These are phyloP conservation scores for Pleoardoris graminearum DNA, from an alignment of 2,329 filamentous ascomycete species.

Conservation along the genomic window DNA sequence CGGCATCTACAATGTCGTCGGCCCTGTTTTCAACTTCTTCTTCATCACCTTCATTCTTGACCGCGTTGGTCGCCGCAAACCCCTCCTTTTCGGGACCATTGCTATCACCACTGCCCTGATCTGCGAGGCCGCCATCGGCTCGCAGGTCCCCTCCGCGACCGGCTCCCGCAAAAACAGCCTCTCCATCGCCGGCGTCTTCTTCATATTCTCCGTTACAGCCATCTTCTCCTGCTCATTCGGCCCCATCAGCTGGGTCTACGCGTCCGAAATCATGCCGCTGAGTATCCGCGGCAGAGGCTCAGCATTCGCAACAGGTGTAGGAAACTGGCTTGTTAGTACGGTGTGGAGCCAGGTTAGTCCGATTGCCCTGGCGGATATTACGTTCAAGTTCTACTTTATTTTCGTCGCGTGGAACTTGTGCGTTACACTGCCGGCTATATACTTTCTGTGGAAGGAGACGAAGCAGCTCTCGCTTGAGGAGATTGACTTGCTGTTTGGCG, in stretches of 20 bases:
- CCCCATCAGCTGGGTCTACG: slow-evolving; percentile 63
- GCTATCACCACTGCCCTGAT: slow-evolving; percentile 61
- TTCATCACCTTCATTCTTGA: slow-evolving; percentile 63
- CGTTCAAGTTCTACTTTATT: slow-evolving; percentile 62
- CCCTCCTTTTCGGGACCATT: slow-evolving; percentile 58
- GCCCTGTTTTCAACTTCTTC: slow-evolving; percentile 60
- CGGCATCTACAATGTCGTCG: slow-evolving; percentile 64
- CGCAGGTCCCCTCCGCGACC: slow-evolving; percentile 34
- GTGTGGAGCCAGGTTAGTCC: slow-evolving; percentile 64
- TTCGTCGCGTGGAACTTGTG: slow-evolving; percentile 57
- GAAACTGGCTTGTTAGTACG: slow-evolving; percentile 63
- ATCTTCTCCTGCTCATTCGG: slow-evolving; percentile 43
- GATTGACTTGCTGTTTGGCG: slow-evolving; percentile 62
- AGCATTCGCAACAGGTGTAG: slow-evolving; percentile 61
- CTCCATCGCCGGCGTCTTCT: slow-evolving; percentile 22
- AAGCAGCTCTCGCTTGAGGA: slow-evolving; percentile 58
- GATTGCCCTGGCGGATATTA: slow-evolving; percentile 53
- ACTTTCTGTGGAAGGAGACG: slow-evolving; percentile 54
- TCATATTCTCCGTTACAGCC: slow-evolving; percentile 56
- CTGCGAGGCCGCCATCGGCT: slow-evolving; percentile 61
- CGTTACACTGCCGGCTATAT: slow-evolving; percentile 53
- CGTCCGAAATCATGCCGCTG: slow-evolving; percentile 66
- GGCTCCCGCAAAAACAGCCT: slow-evolving; percentile 40
- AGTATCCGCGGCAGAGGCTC: slow-evolving; percentile 64
- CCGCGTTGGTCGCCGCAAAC: slow-evolving; percentile 55